These are phyloP conservation scores for Chrysanthemum lavandulifolium DNA, from an alignment of 129 eudicot genomes.

Conservation along the genomic window DNA sequence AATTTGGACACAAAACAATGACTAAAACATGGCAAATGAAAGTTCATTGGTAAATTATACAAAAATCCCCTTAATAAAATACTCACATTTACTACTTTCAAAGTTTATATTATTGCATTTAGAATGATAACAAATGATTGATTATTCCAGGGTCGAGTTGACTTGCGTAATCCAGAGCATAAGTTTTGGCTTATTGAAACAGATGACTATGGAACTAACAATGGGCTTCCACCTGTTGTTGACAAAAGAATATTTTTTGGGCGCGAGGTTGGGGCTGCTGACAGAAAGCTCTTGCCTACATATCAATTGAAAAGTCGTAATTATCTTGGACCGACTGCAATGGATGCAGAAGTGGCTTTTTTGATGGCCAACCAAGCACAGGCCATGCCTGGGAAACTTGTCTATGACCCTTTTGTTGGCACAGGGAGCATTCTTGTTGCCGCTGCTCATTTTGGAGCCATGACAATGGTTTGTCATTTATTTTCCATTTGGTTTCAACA, in stretches of 20 bases:
- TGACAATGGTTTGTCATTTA: constrained; percentile 80
- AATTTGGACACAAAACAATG: too few species aligned
- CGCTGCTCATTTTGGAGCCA: constrained; percentile 96
- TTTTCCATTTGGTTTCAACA: background rate
- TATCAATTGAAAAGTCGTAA: constrained; percentile 85
- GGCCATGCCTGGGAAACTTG: constrained; percentile 82
- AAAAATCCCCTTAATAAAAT: too few species aligned
- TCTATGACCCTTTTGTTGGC: constrained; percentile 95
- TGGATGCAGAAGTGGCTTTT: constrained; percentile 99
- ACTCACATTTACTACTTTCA: background rate
- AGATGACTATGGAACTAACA: constrained; percentile 69
- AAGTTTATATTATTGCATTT: background rate
- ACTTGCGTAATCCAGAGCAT: constrained; percentile 71
- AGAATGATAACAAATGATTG: background rate
- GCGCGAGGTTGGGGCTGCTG: constrained; percentile 82
- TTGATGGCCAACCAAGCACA: constrained; percentile 97
- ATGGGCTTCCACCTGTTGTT: constrained; percentile 88
- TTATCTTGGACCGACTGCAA: constrained; percentile 97
- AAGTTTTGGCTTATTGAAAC: constrained; percentile 86
- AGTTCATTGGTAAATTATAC: too few species aligned
- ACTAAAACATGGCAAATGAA: too few species aligned
- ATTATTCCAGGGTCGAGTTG: constrained; percentile 71
- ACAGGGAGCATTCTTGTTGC: constrained; percentile 96
- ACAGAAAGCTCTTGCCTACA: constrained; percentile 83
- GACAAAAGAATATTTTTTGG: constrained; percentile 84